A percentile compares a stretch with the other conserved stretches of the same genome.
These are phyloP conservation scores for Colletotrichum paranaense DNA, from an alignment of 2,329 filamentous ascomycete species.

Conservation along the genomic window DNA sequence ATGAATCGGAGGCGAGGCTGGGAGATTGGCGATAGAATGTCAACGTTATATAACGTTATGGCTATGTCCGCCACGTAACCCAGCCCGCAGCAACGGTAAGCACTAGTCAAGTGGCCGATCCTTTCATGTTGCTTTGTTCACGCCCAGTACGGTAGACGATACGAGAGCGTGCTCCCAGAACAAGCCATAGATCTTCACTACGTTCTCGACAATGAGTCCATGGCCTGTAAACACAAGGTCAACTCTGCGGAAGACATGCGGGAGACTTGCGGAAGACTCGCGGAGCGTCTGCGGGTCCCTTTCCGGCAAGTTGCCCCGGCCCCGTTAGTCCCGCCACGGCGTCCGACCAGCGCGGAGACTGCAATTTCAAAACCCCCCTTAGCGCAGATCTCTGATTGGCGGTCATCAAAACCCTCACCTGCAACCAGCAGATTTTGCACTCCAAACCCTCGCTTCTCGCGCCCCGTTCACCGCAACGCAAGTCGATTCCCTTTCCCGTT, in stretches of 20 bases:
- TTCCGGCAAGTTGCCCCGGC: background rate
- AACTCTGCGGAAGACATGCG: background rate
- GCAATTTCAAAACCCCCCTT: background rate
- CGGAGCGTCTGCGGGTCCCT: background rate
- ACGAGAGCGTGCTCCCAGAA: background rate
- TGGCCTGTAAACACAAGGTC: background rate
- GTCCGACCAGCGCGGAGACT: background rate
- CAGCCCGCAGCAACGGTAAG: background rate
- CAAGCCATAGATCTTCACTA: background rate
- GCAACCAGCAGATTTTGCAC: background rate
- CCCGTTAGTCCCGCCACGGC: background rate
- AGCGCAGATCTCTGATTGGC: background rate
- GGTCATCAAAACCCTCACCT: background rate
- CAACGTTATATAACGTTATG: background rate
- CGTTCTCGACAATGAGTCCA: background rate
- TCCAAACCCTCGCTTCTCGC: background rate
- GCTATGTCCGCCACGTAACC: background rate
- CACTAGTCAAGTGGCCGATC: background rate
- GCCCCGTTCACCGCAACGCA: background rate
- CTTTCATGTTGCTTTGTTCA: background rate
- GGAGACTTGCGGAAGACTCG: background rate
- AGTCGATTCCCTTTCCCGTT: background rate
- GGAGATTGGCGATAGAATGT: background rate
- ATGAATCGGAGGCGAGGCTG: background rate
- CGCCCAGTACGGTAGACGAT: background rate